Percentiles rank a stretch among this genome's conserved stretches.
phyloP scores from a whole-genome alignment of 1,139 yeast genomes.

The Spathaspora sp. region DNA sequence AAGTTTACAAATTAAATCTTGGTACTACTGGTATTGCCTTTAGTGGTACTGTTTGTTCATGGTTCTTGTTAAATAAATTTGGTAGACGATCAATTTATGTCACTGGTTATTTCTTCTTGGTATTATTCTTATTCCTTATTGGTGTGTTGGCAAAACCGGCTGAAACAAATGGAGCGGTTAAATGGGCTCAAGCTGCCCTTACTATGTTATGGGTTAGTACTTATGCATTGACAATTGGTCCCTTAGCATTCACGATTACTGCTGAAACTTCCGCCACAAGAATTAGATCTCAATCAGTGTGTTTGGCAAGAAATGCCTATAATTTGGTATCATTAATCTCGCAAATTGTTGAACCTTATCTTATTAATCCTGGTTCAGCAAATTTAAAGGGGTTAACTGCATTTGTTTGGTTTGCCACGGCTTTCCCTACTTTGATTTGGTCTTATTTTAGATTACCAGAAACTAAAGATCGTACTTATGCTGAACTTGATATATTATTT shows the following conservation, averaged over 20 bases:
- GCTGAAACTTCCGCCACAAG: constrained; percentile 26
- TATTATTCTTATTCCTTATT: constrained; percentile 13
- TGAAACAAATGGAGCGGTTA: constrained; percentile 15
- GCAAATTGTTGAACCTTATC: constrained; percentile 25
- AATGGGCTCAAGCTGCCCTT: constrained; percentile 26
- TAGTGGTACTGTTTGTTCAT: constrained; percentile 18
- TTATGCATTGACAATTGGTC: constrained; percentile 25
- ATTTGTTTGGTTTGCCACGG: constrained; percentile 22
- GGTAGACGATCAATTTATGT: constrained; percentile 26
- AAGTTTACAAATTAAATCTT: constrained; percentile 16
- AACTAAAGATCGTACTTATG: constrained; percentile 23
- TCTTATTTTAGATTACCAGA: constrained; percentile 25
- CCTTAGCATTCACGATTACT: constrained; percentile 24
- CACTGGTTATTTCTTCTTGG: constrained; percentile 16
- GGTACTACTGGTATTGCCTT: constrained; percentile 22
- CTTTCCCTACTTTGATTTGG: constrained; percentile 24
- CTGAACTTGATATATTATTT: constrained; percentile 24
- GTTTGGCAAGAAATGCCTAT: constrained; percentile 25
- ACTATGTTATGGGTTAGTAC: constrained; percentile 25
- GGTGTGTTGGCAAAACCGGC: constrained; percentile 39
- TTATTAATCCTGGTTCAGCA: constrained; percentile 24
- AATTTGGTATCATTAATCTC: constrained; percentile 21
- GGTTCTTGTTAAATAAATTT: constrained; percentile 20
- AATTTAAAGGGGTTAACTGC: constrained; percentile 27
- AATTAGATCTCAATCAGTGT: constrained; percentile 25